A percentile compares a stretch with the other conserved stretches of the same genome.
phyloP scores from a whole-genome alignment of 805 yeast species.

The Yarrowia sp. region DNA sequence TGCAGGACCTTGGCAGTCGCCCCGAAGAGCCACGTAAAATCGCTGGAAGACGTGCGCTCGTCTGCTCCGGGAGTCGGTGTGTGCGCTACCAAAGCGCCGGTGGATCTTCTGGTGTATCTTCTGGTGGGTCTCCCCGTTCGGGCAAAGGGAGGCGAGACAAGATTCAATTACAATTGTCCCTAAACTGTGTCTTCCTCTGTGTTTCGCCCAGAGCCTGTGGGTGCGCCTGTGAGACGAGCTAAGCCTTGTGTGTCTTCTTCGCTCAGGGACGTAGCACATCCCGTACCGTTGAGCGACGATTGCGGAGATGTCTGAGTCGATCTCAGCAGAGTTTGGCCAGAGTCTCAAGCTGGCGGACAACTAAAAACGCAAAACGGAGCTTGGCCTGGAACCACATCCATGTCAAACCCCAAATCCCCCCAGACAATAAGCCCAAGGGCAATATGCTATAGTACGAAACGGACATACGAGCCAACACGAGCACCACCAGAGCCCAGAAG shows the following conservation, averaged over 20 bases:
- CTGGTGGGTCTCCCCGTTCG: slow-evolving; percentile 5
- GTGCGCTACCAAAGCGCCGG: too few species aligned
- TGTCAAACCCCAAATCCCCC: too few species aligned
- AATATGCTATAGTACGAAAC: slow-evolving; percentile 3
- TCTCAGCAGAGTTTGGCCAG: neutral
- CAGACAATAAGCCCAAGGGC: neutral
- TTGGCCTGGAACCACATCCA: too few species aligned
- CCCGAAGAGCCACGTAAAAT: neutral
- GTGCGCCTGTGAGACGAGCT: neutral
- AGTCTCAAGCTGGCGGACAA: neutral
- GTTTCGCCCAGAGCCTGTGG: neutral
- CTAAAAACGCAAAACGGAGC: too few species aligned
- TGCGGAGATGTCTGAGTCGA: slow-evolving; percentile 20
- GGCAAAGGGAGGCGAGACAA: slow-evolving; percentile 30
- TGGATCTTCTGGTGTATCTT: neutral
- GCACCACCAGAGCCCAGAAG: too few species aligned
- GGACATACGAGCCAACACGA: neutral
- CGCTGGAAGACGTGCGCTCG: too few species aligned
- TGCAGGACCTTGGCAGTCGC: neutral
- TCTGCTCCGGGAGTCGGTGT: too few species aligned
- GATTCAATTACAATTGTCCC: slow-evolving; percentile 6
- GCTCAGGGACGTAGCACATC: slow-evolving; percentile 11
- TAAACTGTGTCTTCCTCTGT: slow-evolving; percentile 3
- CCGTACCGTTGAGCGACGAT: slow-evolving; percentile 31
- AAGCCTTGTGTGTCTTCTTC: neutral